Evolutionary conservation across 2,329 filamentous ascomycete genomes (phyloP).

Genomic region (Fusarium sp.): DNA sequence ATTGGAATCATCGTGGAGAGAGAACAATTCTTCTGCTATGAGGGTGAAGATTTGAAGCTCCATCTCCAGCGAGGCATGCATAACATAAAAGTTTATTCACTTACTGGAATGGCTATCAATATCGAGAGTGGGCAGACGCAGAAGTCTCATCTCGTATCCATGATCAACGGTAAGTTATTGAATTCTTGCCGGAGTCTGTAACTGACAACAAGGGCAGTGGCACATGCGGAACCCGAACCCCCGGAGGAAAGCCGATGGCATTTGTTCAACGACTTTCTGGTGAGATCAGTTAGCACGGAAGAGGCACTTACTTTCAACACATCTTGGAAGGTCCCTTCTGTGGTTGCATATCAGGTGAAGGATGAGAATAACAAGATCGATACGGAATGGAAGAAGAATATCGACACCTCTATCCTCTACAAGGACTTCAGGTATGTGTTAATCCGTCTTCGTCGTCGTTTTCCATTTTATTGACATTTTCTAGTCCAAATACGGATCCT

Average conservation of each 20-base stretch:
- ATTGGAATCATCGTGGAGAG: slow-evolving; percentile 92
- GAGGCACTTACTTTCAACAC: slow-evolving; percentile 92
- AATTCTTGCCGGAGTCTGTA: not conserved
- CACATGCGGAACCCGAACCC: slow-evolving; percentile 70
- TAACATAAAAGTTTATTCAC: slow-evolving; percentile 87
- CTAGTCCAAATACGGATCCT: slow-evolving; percentile 55
- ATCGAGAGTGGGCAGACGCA: slow-evolving; percentile 88
- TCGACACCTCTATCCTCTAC: slow-evolving; percentile 89
- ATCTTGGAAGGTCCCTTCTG: slow-evolving; percentile 91
- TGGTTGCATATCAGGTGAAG: slow-evolving; percentile 88
- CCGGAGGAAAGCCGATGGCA: slow-evolving; percentile 83
- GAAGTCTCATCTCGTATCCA: slow-evolving; percentile 89
- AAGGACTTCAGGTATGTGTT: slow-evolving; percentile 68
- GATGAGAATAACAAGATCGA: slow-evolving; percentile 84
- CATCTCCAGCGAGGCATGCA: slow-evolving; percentile 84
- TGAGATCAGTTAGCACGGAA: slow-evolving; percentile 80
- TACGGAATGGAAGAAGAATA: slow-evolving; percentile 82
- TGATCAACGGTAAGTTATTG: slow-evolving; percentile 76
- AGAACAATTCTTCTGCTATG: slow-evolving; percentile 94
- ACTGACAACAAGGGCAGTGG: slow-evolving; percentile 61
- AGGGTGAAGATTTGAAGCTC: slow-evolving; percentile 87
- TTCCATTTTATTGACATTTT: slow-evolving; percentile 13
- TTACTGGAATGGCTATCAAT: slow-evolving; percentile 89
- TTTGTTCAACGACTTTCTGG: slow-evolving; percentile 96
- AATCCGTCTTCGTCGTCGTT: no score